A percentile compares a stretch with the other conserved stretches of the same genome.
Evolutionary conservation across 2,329 filamentous ascomycete species (phyloP).

Genomic region (Beauveria rudraprayagi): DNA sequence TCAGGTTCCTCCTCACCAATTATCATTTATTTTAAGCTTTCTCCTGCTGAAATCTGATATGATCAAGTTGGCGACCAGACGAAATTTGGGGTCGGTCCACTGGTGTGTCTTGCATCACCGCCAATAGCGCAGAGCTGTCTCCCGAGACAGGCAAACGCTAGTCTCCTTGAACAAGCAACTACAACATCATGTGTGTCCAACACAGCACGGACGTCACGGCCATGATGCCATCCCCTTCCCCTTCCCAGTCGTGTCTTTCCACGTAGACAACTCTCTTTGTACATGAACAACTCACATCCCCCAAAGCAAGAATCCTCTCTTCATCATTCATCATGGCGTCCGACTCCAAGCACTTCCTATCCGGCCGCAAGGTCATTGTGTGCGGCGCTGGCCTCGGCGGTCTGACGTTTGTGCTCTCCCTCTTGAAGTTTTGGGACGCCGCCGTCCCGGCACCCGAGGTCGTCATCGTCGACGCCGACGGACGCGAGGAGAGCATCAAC

Average conservation of each 20-base stretch:
- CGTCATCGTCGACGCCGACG: slow-evolving; percentile 29
- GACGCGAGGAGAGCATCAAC: slow-evolving; percentile 16
- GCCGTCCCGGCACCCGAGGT: slow-evolving; percentile 21
- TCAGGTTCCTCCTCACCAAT: background rate
- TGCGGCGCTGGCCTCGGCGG: slow-evolving; percentile 32
- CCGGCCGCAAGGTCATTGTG: slow-evolving; percentile 29
- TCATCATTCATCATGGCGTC: background rate
- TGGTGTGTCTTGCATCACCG: background rate
- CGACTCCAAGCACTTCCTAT: slow-evolving; percentile 16
- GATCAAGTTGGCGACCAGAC: background rate
- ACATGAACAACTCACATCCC: background rate
- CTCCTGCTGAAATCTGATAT: background rate
- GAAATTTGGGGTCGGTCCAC: background rate
- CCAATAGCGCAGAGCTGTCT: background rate
- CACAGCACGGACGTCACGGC: background rate
- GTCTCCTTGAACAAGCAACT: background rate
- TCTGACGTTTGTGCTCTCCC: slow-evolving; percentile 28
- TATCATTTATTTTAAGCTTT: background rate
- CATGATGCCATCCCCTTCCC: background rate
- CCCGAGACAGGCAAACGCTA: background rate
- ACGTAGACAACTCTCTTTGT: too few species aligned
- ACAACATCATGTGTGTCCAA: background rate
- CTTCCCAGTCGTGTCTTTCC: background rate
- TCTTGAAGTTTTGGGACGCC: slow-evolving; percentile 27
- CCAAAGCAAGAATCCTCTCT: background rate